Conservation (phyloP, 1,284 basidiomycete species). For the Heliocybe sulcata region DNA sequence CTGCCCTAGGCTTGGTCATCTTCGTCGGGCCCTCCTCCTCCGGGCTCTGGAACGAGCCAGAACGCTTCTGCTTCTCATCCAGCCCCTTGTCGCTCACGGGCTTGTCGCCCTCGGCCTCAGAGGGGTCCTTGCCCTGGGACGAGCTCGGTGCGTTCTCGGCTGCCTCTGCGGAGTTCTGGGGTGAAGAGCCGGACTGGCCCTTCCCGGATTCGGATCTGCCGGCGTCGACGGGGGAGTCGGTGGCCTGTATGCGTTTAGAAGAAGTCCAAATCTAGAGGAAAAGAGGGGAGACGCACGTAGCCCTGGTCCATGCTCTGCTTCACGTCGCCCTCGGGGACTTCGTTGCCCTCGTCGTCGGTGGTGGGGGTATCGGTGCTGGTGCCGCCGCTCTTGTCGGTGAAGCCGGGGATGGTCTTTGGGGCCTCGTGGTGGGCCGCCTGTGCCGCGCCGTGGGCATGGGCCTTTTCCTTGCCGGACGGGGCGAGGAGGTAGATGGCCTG, state of each 20-base stretch:
- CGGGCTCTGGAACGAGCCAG: background rate
- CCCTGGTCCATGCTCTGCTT: slow-evolving; percentile 21
- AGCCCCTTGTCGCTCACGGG: background rate
- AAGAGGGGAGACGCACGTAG: slow-evolving; percentile 14
- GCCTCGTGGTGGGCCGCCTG: background rate
- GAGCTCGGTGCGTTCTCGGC: background rate
- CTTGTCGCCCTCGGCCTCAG: background rate
- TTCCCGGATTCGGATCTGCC: background rate
- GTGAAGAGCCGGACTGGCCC: background rate
- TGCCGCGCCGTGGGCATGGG: background rate
- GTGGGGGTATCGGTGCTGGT: slow-evolving; percentile 8
- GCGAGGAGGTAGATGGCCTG: background rate
- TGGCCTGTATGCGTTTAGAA: background rate
- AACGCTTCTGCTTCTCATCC: background rate
- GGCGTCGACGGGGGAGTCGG: background rate
- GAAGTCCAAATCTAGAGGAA: background rate
- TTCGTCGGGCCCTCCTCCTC: background rate
- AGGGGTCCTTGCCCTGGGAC: background rate
- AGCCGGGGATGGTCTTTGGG: background rate
- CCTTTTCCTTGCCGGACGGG: background rate
- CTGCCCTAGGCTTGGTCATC: background rate
- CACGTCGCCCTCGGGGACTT: slow-evolving; percentile 19
- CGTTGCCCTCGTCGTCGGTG: slow-evolving; percentile 24
- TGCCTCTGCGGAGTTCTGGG: background rate
- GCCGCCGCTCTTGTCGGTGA: background rate